Base-by-base conservation (phyloP, 192 early-diverging fungal genomes). In the Phlyctochytrium bullatum region DNA sequence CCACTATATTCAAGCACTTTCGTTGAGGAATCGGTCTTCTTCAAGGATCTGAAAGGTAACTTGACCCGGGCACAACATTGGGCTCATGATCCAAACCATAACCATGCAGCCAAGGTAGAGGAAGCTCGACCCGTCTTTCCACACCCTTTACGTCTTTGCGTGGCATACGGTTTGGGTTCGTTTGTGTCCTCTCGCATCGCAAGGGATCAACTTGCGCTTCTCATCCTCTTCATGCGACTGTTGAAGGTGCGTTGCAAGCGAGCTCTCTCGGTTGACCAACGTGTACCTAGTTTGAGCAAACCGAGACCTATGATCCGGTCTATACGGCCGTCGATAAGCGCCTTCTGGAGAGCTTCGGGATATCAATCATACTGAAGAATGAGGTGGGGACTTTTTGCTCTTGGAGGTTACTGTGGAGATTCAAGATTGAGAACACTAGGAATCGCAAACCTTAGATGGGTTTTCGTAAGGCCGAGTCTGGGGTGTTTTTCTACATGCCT, bases 401-500 rank as follows among this genome's bases (percentile, higher is more conserved):
- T 51, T 65, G n/a, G n/a, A n/a, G n/a, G n/a, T n/a, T n/a, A n/a
- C n/a, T 14, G 36, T 23, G 25, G 12, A 16, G 35, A 31, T 25
- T 14, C 36, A 29, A 30, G 4, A 3, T 25, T 36, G 32, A 34
- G n/a, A 24, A 14, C 32, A 30, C 12, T 14, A 36, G 23, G 4
- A 36, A 27, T n/a, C n/a, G n/a, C n/a, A n/a, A n/a, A n/a, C n/a
- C n/a, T n/a, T n/a, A 77, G 73, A 58, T 51, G n/a, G 72, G 67
- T 25, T 16, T 33, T 23, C 76, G 69, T 2, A 29, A 35, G 23
- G 40, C 59, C n/a, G 52, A 50, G 2, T 1, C 3, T 20, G 62
- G 51, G 10, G 74, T 72, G 3, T 40, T 74, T 36, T 77, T 74
- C 59, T 77, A 66, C 64, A 77, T 77, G 76, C 76, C 76, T 3